Conservation (phyloP, 805 yeast genomes). For the Metschnikowia vanudenii region DNA sequence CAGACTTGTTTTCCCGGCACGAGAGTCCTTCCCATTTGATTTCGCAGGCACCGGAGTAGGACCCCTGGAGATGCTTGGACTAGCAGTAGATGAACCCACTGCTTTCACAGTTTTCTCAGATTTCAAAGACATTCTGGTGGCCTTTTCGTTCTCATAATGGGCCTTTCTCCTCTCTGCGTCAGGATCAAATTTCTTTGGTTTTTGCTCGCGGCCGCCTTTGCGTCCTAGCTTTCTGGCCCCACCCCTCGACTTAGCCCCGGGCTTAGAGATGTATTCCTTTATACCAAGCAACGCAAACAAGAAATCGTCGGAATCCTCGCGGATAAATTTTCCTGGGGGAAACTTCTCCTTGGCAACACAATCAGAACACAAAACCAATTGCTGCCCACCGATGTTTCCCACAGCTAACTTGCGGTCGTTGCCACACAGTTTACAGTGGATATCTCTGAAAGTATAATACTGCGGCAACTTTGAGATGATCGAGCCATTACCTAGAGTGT, state of each 20-base stretch:
- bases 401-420: slow-evolving; percentile 43
- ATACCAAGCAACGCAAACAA: slow-evolving; percentile 48
- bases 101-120: slow-evolving; percentile 41
- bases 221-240: slow-evolving; percentile 35
- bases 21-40: not conserved
- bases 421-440: slow-evolving; percentile 47
- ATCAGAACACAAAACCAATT: slow-evolving; percentile 40
- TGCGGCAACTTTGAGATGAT: slow-evolving; percentile 47
- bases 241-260: slow-evolving; percentile 24
- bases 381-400: slow-evolving; percentile 18
- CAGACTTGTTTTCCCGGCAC: not conserved
- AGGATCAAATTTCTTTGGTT: slow-evolving; percentile 25
- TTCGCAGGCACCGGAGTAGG: slow-evolving; percentile 13
- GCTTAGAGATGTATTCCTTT: slow-evolving; percentile 36
- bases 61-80: slow-evolving; percentile 14
- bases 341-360: slow-evolving; percentile 33
- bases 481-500: slow-evolving; percentile 54
- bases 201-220: slow-evolving; percentile 22
- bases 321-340: slow-evolving; percentile 27
- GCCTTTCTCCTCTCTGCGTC: slow-evolving; percentile 38
- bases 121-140: slow-evolving; percentile 31
- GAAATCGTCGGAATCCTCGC: slow-evolving; percentile 49
- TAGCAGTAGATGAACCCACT: slow-evolving; percentile 29
- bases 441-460: slow-evolving; percentile 50
- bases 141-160: slow-evolving; percentile 35